These are phyloP conservation scores for Pseudocercospora musae DNA, from an alignment of 2,329 filamentous ascomycete genomes.

Conservation along the genomic window DNA sequence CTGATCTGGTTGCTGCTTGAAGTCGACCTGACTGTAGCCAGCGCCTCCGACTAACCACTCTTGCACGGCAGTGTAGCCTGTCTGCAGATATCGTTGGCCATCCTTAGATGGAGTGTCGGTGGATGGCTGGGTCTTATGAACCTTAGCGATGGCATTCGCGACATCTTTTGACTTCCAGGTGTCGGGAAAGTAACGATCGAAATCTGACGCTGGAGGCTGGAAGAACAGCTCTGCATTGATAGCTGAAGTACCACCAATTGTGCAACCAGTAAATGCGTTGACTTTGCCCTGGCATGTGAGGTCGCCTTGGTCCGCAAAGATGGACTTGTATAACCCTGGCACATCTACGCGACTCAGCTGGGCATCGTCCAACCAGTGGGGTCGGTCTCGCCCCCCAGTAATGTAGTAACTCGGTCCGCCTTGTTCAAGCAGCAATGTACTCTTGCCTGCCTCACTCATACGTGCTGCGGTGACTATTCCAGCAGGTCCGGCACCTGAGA, in stretches of 20 bases:
- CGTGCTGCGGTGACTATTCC: conserved; percentile 53
- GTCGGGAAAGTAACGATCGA: conserved; percentile 53
- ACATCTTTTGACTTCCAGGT: conserved; percentile 53
- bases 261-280: conserved; percentile 45
- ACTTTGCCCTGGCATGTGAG: conserved; percentile 45
- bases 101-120: conserved; percentile 58
- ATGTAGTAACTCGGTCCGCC: conserved; percentile 44
- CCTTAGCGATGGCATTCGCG: conserved; percentile 43
- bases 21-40: conserved; percentile 47
- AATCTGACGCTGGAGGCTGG: conserved; percentile 59
- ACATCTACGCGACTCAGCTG: conserved; percentile 53
- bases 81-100: conserved; percentile 54
- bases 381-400: conserved; percentile 42
- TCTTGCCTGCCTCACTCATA: conserved; percentile 52
- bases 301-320: conserved; percentile 42
- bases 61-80: conserved; percentile 48
- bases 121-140: conserved; percentile 48
- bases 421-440: conserved; percentile 52
- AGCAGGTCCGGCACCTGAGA: conserved; percentile 47
- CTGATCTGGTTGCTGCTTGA: conserved; percentile 47
- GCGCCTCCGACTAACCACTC: conserved; percentile 52
- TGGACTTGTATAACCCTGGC: conserved; percentile 52
- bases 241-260: conserved; percentile 56
- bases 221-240: conserved; percentile 62
- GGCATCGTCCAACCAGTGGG: conserved; percentile 49